Percentiles rank a stretch among this genome's conserved stretches.
Evolutionary conservation across 768 basidiomycete genomes (phyloP).

Genomic region (Leccinum pellstonianum): DNA sequence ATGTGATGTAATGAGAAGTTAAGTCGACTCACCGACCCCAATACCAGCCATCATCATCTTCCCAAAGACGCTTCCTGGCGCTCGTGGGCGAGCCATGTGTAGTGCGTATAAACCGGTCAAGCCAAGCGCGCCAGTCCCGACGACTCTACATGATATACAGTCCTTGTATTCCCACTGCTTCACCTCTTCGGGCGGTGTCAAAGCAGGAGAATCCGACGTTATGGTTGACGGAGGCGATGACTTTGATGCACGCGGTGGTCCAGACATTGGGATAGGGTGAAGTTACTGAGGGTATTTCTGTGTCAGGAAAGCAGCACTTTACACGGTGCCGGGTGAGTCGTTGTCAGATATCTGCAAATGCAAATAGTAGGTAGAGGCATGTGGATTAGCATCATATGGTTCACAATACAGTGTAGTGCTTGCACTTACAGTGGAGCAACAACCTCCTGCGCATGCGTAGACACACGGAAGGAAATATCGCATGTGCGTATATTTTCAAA

Average conservation of each 20-base stretch:
- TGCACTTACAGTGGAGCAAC: no score
- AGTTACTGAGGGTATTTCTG: not conserved
- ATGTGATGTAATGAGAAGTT: no score
- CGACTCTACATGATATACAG: slow-evolving; percentile 68
- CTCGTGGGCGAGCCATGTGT: slow-evolving; percentile 57
- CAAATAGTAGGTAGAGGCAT: no score
- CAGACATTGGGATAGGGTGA: slow-evolving; percentile 17
- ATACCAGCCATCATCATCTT: slow-evolving; percentile 62
- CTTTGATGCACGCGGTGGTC: slow-evolving; percentile 15
- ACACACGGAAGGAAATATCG: no score
- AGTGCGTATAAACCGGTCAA: slow-evolving; percentile 68
- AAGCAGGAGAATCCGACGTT: slow-evolving; percentile 1
- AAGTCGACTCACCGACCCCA: slow-evolving; percentile 49
- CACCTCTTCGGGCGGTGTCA: slow-evolving; percentile 5
- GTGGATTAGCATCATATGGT: no score
- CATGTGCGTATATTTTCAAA: no score
- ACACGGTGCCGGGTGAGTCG: no score
- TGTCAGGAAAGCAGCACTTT: not conserved
- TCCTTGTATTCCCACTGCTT: slow-evolving; percentile 38
- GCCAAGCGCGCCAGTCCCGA: slow-evolving; percentile 63
- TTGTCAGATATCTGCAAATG: no score
- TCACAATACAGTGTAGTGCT: no score
- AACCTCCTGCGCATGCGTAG: no score
- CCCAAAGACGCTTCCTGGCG: slow-evolving; percentile 58
- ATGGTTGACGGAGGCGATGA: not conserved